These are phyloP conservation scores for Aspergillus wentii DNA, from an alignment of 495 filamentous ascomycete genomes.

Conservation along the genomic window DNA sequence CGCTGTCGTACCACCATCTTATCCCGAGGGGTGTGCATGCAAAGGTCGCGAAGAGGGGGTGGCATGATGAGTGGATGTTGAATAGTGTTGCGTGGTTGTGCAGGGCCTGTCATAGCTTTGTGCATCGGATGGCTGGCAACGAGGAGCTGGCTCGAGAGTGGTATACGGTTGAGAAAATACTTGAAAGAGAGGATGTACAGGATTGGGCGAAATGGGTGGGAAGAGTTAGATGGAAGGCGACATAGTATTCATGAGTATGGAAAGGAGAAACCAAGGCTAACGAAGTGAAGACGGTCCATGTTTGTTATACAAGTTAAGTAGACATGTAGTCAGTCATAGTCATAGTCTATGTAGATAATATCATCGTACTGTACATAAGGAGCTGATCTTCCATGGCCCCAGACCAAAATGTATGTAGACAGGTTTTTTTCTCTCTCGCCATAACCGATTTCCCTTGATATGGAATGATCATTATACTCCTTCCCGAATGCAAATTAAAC, in stretches of 20 bases:
- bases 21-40: constrained; percentile 72
- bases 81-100: constrained; percentile 87
- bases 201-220: constrained; percentile 66
- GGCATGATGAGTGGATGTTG: constrained; percentile 71
- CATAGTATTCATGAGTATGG: constrained; percentile 25
- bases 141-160: constrained; percentile 75
- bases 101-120: constrained; percentile 80
- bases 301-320: too few species aligned
- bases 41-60: constrained; percentile 75
- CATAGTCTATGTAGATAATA: constrained; percentile 1
- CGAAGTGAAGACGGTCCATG: too few species aligned
- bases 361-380: constrained; percentile 7
- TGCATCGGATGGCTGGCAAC: constrained; percentile 70
- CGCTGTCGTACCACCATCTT: constrained; percentile 78
- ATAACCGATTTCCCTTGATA: too few species aligned
- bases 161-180: constrained; percentile 65
- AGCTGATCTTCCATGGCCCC: too few species aligned
- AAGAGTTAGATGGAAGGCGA: constrained; percentile 59
- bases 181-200: constrained; percentile 67
- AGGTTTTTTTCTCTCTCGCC: too few species aligned
- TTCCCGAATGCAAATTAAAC: constrained; percentile 1
- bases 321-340: background rate
- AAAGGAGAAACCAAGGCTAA: too few species aligned
- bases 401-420: background rate
- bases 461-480: too few species aligned